These are phyloP conservation scores for Zelopaecilomyces penicillatus DNA, from an alignment of 2,329 filamentous ascomycete species.

Conservation along the genomic window DNA sequence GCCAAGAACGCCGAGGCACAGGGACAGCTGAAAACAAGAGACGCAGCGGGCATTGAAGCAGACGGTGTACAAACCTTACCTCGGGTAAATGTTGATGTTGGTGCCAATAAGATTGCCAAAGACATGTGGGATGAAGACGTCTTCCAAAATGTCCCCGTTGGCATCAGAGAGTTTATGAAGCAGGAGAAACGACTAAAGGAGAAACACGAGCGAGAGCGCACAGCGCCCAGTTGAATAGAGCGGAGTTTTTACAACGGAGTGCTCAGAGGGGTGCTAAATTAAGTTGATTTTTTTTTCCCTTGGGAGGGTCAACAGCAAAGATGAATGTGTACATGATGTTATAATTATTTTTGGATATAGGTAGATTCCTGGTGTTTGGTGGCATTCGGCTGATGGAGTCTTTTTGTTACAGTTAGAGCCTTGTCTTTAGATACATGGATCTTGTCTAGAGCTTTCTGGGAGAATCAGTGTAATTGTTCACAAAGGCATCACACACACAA, in stretches of 20 bases:
- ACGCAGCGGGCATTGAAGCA: slow-evolving; percentile 52
- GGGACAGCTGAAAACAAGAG: slow-evolving; percentile 29
- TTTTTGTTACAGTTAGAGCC: too few species aligned
- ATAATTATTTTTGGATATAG: too few species aligned
- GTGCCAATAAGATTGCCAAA: slow-evolving; percentile 34
- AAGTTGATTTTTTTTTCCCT: too few species aligned
- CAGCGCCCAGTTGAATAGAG: neutral
- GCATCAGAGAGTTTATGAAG: slow-evolving; percentile 95
- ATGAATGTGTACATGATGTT: too few species aligned
- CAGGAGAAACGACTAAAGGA: slow-evolving; percentile 84
- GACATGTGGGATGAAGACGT: slow-evolving; percentile 57
- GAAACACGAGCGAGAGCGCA: slow-evolving; percentile 53
- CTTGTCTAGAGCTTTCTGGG: too few species aligned
- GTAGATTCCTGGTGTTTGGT: too few species aligned
- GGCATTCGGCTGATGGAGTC: too few species aligned
- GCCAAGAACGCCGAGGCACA: slow-evolving; percentile 56
- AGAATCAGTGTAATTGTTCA: too few species aligned
- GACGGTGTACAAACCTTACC: slow-evolving; percentile 49
- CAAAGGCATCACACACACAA: too few species aligned
- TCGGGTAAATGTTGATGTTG: slow-evolving; percentile 52
- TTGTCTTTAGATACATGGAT: too few species aligned
- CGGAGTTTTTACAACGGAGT: neutral
- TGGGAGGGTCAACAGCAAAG: too few species aligned
- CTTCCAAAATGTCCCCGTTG: slow-evolving; percentile 76
- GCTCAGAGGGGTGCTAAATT: neutral